Conservation (phyloP, 1,284 basidiomycete genomes). For the Leccinum griseonigrum region DNA sequence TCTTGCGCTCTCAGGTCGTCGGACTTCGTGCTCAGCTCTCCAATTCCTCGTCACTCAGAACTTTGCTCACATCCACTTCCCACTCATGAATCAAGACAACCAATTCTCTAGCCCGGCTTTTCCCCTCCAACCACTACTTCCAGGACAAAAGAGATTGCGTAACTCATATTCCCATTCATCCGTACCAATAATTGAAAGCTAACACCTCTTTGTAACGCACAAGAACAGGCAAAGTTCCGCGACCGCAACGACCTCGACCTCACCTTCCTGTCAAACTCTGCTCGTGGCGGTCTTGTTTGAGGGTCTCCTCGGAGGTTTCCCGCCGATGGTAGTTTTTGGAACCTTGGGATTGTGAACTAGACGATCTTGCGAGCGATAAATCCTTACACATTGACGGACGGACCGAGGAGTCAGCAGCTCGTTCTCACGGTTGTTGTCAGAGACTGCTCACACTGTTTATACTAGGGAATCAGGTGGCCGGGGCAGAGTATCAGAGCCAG, state of each 20-base stretch:
- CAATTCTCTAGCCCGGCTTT: too few relatives aligned
- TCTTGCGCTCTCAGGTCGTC: conserved; percentile 76
- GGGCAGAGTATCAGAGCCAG: background rate
- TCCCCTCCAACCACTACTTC: too few relatives aligned
- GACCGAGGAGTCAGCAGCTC: background rate
- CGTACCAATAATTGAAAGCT: too few relatives aligned
- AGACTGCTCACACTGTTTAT: background rate
- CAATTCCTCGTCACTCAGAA: conserved; percentile 36
- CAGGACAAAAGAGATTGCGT: too few relatives aligned
- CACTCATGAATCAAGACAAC: too few relatives aligned
- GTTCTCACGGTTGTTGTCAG: conserved; percentile 17
- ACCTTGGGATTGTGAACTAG: background rate
- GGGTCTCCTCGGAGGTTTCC: conserved; percentile 16
- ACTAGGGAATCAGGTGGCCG: background rate
- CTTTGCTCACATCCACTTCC: too few relatives aligned
- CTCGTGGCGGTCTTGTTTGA: conserved; percentile 14
- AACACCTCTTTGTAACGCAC: too few relatives aligned
- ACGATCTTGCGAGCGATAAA: conserved; percentile 2
- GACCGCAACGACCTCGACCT: background rate
- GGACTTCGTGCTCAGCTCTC: conserved; percentile 78
- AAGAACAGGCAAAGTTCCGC: too few relatives aligned
- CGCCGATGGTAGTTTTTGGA: conserved; percentile 2
- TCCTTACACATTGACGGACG: background rate
- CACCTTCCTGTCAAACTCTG: conserved; percentile 11
- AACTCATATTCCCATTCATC: too few relatives aligned